Percentiles rank a stretch among this genome's conserved stretches.
Conservation (phyloP, 179 eudicot genomes). For the Beta macrorhiza region DNA sequence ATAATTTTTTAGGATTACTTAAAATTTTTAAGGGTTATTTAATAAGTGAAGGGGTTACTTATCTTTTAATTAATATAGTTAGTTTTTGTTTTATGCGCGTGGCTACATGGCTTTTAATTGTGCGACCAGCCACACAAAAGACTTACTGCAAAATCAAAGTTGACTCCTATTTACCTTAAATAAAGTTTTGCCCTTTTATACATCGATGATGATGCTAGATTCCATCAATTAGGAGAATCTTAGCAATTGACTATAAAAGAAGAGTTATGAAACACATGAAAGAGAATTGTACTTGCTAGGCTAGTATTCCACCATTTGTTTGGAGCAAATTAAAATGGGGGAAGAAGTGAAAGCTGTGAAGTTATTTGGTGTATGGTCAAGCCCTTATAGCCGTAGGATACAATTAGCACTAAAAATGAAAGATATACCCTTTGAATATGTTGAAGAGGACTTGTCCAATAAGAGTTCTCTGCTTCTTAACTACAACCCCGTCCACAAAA, state of each 20-base stretch:
- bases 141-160: too few species aligned
- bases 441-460: slow-evolving; percentile 19
- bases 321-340: slow-evolving; percentile 2
- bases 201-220: not conserved
- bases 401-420: slow-evolving; percentile 23
- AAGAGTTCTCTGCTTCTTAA: slow-evolving; percentile 15
- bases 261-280: not conserved
- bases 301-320: slow-evolving; percentile 10
- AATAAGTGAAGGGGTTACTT: too few species aligned
- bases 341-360: slow-evolving; percentile 18
- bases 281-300: not conserved
- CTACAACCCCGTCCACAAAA: slow-evolving; percentile 15
- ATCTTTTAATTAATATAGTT: too few species aligned
- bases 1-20: too few species aligned
- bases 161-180: too few species aligned
- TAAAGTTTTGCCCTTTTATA: too few species aligned
- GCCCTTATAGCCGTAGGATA: slow-evolving; percentile 25
- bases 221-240: slow-evolving; percentile 6
- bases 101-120: too few species aligned
- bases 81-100: too few species aligned
- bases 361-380: slow-evolving; percentile 27
- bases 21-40: too few species aligned
- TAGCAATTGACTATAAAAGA: slow-evolving; percentile 4
- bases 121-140: too few species aligned
- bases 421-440: slow-evolving; percentile 22